phyloP scores from a whole-genome alignment of 176 grass and related monocot genomes.

The Oryza longistaminata region DNA sequence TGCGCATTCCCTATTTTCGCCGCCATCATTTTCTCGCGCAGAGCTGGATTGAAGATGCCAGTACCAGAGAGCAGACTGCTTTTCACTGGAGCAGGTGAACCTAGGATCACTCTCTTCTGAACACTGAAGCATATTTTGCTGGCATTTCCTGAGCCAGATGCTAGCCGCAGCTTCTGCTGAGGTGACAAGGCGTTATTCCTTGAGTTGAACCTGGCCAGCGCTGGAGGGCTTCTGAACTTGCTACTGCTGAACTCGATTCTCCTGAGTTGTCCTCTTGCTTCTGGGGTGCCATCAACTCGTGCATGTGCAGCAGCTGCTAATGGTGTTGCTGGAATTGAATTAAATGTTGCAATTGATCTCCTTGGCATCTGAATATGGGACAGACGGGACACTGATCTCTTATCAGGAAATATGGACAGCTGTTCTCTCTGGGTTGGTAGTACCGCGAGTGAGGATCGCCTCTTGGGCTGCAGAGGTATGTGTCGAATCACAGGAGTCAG shows the following conservation, averaged over 20 bases:
- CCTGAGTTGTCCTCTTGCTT: conserved; percentile 36
- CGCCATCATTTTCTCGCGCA: conserved; percentile 38
- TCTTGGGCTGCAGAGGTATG: conserved; percentile 64
- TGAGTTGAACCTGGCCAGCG: conserved; percentile 48
- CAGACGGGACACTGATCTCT: conserved; percentile 43
- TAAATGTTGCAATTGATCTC: conserved; percentile 53
- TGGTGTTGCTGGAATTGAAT: conserved; percentile 43
- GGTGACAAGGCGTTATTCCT: conserved; percentile 40
- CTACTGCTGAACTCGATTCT: conserved; percentile 47
- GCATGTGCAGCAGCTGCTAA: conserved; percentile 4
- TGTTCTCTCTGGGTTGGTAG: conserved; percentile 44
- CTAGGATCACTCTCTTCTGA: conserved; percentile 52
- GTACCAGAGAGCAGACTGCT: conserved; percentile 33
- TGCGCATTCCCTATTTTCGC: conserved; percentile 32
- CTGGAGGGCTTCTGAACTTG: conserved; percentile 72
- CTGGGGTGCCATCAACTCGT: conserved; percentile 51
- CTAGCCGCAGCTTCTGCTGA: conserved; percentile 37
- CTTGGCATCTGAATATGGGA: conserved; percentile 43
- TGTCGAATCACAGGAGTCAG: conserved; percentile 54
- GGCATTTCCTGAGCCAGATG: conserved; percentile 40
- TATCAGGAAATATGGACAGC: conserved; percentile 35
- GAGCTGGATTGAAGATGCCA: conserved; percentile 39
- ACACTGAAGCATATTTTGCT: conserved; percentile 60
- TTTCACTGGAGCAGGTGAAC: conserved; percentile 33
- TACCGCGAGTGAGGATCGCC: conserved; percentile 65